Evolutionary conservation across 129 eudicot species (phyloP).

Genomic region (Smallanthus sonchifolius): DNA sequence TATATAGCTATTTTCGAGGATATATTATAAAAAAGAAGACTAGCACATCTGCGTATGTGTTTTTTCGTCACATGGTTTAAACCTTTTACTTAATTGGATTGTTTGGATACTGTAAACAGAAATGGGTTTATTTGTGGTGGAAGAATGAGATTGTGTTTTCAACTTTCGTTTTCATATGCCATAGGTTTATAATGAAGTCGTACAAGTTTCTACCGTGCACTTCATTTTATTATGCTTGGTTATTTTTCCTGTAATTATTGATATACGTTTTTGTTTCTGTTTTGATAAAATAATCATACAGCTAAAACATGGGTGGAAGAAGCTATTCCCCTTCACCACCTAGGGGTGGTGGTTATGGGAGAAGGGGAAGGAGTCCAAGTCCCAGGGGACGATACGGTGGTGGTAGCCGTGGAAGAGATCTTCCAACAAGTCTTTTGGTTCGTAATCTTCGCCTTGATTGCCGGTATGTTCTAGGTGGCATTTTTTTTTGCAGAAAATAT

Average conservation of each 20-base stretch:
- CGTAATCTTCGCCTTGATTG: slow-evolving; percentile 95
- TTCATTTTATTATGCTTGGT: not conserved
- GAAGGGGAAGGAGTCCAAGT: slow-evolving; percentile 82
- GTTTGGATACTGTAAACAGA: not conserved
- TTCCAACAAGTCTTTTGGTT: slow-evolving; percentile 77
- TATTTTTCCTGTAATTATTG: not conserved
- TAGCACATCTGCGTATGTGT: not conserved
- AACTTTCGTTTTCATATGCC: not conserved
- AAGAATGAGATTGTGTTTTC: not conserved
- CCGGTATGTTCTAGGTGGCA: slow-evolving; percentile 36
- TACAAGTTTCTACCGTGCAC: not conserved
- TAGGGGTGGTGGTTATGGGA: slow-evolving; percentile 70
- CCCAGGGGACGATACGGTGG: slow-evolving; percentile 59
- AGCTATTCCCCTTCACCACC: slow-evolving; percentile 88
- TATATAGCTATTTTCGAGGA: not conserved
- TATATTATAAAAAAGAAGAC: not conserved
- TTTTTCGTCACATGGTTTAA: not conserved
- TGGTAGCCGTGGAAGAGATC: slow-evolving; percentile 48
- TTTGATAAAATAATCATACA: not conserved
- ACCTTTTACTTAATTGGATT: not conserved
- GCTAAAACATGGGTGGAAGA: slow-evolving; percentile 59
- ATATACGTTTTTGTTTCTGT: not conserved
- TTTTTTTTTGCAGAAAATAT: not conserved
- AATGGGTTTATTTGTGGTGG: not conserved
- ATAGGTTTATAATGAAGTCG: not conserved